Base-by-base conservation (phyloP, 352 stramenopile genomes). In the Aphanomyces astaci region DNA sequence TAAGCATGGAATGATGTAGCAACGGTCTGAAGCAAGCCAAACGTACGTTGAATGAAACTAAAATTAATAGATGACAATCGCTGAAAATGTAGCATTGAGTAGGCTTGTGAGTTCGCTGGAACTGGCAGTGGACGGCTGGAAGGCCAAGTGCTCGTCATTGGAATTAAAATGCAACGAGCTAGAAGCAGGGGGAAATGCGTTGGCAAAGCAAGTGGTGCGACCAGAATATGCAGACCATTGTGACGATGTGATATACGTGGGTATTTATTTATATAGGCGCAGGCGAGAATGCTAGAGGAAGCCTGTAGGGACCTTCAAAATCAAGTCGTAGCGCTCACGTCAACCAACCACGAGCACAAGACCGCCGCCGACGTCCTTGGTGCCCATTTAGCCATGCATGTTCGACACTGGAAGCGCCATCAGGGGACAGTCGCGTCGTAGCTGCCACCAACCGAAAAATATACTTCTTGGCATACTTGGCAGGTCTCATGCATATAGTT, bases 351-450 rank as follows among this genome's bases (percentile, higher is more conserved):
- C 3, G 7, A 62, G 53, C 27, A 40, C 13, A 4, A 62, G 9
- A 28, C 27, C 10, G 30, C 22, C 25, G 31, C 53, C 17, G 27
- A n/a, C 17, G 11, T 62, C 17, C 22, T 62, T 17, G 17, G 11
- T 27, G 54, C 13, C 7, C 54, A 63, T n/a, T 30, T 63, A 10
- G 54, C 54, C 30, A 63, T 63, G 54, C 54, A 63, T 32, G 36
- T 63, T 25, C 54, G 30, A 22, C 54, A 63, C 27, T 63, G 54
- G 54, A 45, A 48, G 30, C 54, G 54, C 10, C 30, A n/a, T n/a
- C n/a, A n/a, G n/a, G n/a, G n/a, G n/a, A n/a, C n/a, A n/a, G n/a
- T n/a, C n/a, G n/a, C n/a, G n/a, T n/a, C n/a, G n/a, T n/a, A n/a
- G n/a, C n/a, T n/a, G n/a, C n/a, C n/a, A n/a, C n/a, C n/a, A n/a